Base-by-base conservation (phyloP, 805 yeast species). In the Wickerhamiella dianesei region DNA sequence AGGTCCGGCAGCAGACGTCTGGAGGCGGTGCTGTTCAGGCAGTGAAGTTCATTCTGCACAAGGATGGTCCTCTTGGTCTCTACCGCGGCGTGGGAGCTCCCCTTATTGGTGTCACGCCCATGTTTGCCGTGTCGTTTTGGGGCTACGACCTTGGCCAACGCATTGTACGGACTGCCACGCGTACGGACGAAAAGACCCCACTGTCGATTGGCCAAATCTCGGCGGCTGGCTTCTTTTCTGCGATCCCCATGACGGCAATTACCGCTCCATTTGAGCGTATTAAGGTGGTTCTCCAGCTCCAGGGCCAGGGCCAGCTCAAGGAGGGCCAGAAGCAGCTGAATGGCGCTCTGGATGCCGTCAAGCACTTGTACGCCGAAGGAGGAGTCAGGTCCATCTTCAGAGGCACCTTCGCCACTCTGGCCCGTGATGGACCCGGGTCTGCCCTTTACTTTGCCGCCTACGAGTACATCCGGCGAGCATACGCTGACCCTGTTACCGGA, bases 181-280 rank as follows among this genome's bases (percentile, higher is more conserved):
- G 60, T 8, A 55, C 62, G 5, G 54, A 60, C 3, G 64, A 68
- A 25, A 56, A 64, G 16, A 61, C 65, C 1, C 61, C 65, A 19
- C 73, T 89, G 53, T 63, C 83, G 9, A 76, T 81, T 51, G 72
- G 67, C 1, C 85, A 88, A 58, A 79, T 83, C 50, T 80, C 94
- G 12, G 74, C 88, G 2, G 98, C 98, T 9, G 98, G 98, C 9
- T 88, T 88, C 70, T 68, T 89, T 52, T 80, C 94, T 49, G 97
- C 97, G 12, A 73, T 89, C 44, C 98, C 98, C 29, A 89, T 95
- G 6, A 92, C 97, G 1, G 74, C 83, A 45, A 84, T 89, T 17
- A 95, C 96, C n/a, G 96, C 96, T 0, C 98, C 98, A 2, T 87
- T 92, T 56, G 98, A 89, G 67, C 75, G 98, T 56, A 82, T 88